These are phyloP conservation scores for Pisolithus orientalis DNA, from an alignment of 768 basidiomycete genomes.

Conservation along the genomic window DNA sequence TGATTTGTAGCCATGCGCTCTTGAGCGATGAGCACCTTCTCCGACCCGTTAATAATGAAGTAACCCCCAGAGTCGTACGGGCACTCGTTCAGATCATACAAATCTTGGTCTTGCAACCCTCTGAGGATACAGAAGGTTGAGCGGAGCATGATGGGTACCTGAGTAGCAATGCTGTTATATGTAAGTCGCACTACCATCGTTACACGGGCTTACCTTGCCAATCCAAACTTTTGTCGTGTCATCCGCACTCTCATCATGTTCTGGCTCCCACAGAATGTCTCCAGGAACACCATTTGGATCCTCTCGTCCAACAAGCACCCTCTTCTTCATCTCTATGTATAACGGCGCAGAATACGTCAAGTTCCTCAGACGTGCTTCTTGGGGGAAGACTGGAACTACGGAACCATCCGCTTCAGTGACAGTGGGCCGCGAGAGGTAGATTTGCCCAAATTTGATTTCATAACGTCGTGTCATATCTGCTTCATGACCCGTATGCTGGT, in stretches of 20 bases:
- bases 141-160: conserved; percentile 98
- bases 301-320: conserved; percentile 71
- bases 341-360: conserved; percentile 94
- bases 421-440: conserved; percentile 92
- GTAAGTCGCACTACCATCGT: conserved; percentile 3
- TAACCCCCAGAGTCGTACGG: conserved; percentile 99
- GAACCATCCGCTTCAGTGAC: conserved; percentile 95
- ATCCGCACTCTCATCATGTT: conserved; percentile 55
- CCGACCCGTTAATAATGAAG: conserved; percentile 99
- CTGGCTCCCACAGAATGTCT: conserved; percentile 70
- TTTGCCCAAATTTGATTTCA: conserved; percentile 96
- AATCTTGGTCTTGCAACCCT: conserved; percentile 67
- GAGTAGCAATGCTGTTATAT: conserved; percentile 5
- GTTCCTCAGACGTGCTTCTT: conserved; percentile 92
- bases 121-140: conserved; percentile 92
- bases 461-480: conserved; percentile 84
- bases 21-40: conserved; percentile 99
- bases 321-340: conserved; percentile 93
- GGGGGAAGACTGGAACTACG: conserved; percentile 90
- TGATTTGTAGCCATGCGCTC: conserved; percentile 99
- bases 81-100: conserved; percentile 94
- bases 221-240: conserved; percentile 88
- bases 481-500: conserved; percentile 90
- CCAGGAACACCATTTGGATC: conserved; percentile 78
- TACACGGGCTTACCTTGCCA: conserved; percentile 62